Evolutionary conservation across 164 flowering plant genomes (phyloP).

Genomic region (Vitis amurensis): DNA sequence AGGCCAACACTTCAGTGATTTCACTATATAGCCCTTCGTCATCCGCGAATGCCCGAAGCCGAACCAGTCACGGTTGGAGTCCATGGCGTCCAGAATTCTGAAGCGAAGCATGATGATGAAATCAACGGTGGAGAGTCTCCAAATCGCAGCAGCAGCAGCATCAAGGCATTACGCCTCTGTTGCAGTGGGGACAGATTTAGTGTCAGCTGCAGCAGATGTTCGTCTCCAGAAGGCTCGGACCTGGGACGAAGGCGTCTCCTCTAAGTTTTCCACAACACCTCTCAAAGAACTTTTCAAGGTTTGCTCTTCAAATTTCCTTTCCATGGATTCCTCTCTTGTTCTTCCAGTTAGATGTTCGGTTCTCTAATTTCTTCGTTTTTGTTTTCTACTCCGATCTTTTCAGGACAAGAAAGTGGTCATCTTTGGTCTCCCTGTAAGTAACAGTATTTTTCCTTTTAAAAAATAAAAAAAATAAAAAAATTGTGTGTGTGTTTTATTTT

Average conservation of each 20-base stretch:
- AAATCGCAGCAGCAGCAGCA: conserved; percentile 16
- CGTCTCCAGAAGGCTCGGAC: conserved; percentile 87
- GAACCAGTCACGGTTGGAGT: neutral
- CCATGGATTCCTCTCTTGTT: neutral
- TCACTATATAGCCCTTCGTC: no score
- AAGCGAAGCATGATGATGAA: conserved; percentile 33
- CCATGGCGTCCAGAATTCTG: conserved; percentile 48
- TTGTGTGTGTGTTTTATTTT: neutral
- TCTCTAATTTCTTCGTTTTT: neutral
- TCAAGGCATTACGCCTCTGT: conserved; percentile 56
- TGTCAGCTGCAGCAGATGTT: conserved; percentile 71
- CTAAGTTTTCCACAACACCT: conserved; percentile 88
- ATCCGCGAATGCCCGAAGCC: no score
- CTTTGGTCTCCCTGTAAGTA: conserved; percentile 97
- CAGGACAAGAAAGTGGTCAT: conserved; percentile 96
- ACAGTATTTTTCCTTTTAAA: neutral
- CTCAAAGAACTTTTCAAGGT: conserved; percentile 83
- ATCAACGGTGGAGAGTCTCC: conserved; percentile 19
- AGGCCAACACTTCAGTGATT: no score
- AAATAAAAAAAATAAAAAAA: no score
- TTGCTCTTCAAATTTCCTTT: neutral
- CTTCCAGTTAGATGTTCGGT: no score
- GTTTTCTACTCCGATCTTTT: conserved; percentile 8
- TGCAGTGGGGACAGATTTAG: conserved; percentile 72
- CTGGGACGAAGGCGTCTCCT: conserved; percentile 96